Evolutionary conservation across 768 basidiomycete species (phyloP).

Genomic region (Favolaschia claudopus): DNA sequence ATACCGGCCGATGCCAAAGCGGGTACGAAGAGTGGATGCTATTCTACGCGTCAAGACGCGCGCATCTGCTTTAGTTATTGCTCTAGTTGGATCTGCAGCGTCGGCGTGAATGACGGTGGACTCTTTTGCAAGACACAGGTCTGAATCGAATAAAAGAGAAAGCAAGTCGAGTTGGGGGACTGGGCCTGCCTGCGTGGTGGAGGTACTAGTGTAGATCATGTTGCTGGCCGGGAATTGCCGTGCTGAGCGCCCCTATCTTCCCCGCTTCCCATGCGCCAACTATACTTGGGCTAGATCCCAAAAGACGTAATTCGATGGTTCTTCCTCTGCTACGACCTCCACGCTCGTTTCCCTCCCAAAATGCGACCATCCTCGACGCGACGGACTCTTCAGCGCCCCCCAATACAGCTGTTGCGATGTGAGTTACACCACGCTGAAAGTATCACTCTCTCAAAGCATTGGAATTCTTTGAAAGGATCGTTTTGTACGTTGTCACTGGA

Average conservation of each 20-base stretch:
- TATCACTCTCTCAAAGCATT: slow-evolving; percentile 11
- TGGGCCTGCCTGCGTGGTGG: too few species aligned
- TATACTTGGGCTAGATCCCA: too few species aligned
- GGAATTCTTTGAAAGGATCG: slow-evolving; percentile 65
- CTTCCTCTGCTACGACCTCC: too few species aligned
- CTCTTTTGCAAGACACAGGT: not conserved
- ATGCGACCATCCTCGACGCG: too few species aligned
- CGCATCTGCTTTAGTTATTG: slow-evolving; percentile 15
- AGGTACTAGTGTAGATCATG: slow-evolving; percentile 12
- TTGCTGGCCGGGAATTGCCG: not conserved
- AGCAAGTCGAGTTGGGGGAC: slow-evolving; percentile 21
- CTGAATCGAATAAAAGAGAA: slow-evolving; percentile 18
- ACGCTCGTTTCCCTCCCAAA: too few species aligned
- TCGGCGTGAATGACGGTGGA: slow-evolving; percentile 22
- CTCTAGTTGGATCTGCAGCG: slow-evolving; percentile 13
- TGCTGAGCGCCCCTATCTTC: too few species aligned
- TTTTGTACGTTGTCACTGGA: slow-evolving; percentile 88
- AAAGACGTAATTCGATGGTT: too few species aligned
- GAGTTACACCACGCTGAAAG: slow-evolving; percentile 25
- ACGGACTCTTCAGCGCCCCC: slow-evolving; percentile 27
- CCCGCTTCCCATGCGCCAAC: not conserved
- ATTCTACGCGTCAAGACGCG: slow-evolving; percentile 19
- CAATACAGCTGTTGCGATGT: slow-evolving; percentile 83
- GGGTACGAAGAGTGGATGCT: slow-evolving; percentile 15
- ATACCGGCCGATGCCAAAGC: slow-evolving; percentile 14